Conservation (phyloP, 306 rosid genomes). For the Vigna nakashimae region DNA sequence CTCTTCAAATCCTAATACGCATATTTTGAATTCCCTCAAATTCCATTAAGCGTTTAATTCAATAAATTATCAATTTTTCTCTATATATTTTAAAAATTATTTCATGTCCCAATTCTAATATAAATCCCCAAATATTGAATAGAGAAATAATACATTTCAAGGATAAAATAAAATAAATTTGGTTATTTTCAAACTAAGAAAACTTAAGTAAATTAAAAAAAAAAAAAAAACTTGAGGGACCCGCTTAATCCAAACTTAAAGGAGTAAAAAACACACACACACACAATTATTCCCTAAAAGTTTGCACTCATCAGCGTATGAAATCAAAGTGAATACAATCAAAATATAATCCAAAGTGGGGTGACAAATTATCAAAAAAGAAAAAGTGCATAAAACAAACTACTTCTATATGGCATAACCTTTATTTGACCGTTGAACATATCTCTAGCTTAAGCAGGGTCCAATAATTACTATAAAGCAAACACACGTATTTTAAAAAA, state of each 20-base stretch:
- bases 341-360: neutral
- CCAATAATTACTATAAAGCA: conserved; percentile 23
- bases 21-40: too few species aligned
- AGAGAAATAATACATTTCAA: too few species aligned
- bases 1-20: neutral
- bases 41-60: too few species aligned
- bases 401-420: neutral
- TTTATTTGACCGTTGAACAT: conserved; percentile 25
- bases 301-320: neutral
- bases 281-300: conserved; percentile 1
- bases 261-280: neutral
- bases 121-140: neutral
- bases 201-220: too few species aligned
- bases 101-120: neutral
- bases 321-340: neutral
- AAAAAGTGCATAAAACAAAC: conserved; percentile 18
- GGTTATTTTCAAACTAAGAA: too few species aligned
- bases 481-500: neutral
- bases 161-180: too few species aligned
- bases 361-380: neutral
- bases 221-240: neutral
- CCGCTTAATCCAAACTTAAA: neutral
- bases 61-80: too few species aligned
- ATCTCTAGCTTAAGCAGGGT: neutral
- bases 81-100: too few species aligned